Percentiles rank a stretch among this genome's conserved stretches.
Conservation (phyloP, 495 filamentous ascomycete genomes). For the Penicillium dipodomyicola region DNA sequence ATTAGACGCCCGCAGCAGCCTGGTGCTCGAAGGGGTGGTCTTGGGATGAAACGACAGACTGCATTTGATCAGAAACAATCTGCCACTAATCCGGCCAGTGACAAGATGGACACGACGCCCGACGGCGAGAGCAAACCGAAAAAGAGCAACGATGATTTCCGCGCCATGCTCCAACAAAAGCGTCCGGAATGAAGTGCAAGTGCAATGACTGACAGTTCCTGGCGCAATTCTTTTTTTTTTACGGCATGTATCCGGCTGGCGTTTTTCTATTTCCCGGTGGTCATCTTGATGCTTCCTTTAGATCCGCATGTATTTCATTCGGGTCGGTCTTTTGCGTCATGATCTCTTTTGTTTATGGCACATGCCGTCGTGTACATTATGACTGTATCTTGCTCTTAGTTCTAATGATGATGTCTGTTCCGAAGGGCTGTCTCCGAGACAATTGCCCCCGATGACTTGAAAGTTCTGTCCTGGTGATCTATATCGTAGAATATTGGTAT, state of each 20-base stretch:
- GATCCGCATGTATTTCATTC: conserved; percentile 12
- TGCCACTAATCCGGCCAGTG: conserved; percentile 28
- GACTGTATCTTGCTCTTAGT: conserved; percentile 26
- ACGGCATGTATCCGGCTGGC: conserved; percentile 27
- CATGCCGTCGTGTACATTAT: conserved; percentile 34
- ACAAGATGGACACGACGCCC: conserved; percentile 36
- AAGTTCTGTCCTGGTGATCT: background rate
- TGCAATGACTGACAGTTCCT: conserved; percentile 22
- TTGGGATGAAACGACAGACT: conserved; percentile 54
- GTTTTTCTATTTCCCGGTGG: conserved; percentile 19
- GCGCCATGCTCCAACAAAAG: conserved; percentile 61
- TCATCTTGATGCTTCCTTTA: conserved; percentile 9
- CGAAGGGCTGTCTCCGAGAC: conserved; percentile 12
- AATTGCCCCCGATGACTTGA: conserved; percentile 10
- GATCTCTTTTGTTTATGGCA: conserved; percentile 12
- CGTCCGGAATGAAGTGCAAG: conserved; percentile 30
- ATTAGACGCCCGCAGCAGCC: conserved; percentile 58
- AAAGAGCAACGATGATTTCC: conserved; percentile 90
- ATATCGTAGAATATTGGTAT: too few species aligned
- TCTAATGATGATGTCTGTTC: conserved; percentile 30
- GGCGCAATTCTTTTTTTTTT: conserved; percentile 22
- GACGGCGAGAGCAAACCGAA: conserved; percentile 36
- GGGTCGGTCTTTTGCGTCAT: conserved; percentile 15
- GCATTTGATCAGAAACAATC: conserved; percentile 2
- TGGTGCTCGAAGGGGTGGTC: conserved; percentile 47